phyloP scores from a whole-genome alignment of 2,329 filamentous ascomycete species.

The Truncatella angustata region DNA sequence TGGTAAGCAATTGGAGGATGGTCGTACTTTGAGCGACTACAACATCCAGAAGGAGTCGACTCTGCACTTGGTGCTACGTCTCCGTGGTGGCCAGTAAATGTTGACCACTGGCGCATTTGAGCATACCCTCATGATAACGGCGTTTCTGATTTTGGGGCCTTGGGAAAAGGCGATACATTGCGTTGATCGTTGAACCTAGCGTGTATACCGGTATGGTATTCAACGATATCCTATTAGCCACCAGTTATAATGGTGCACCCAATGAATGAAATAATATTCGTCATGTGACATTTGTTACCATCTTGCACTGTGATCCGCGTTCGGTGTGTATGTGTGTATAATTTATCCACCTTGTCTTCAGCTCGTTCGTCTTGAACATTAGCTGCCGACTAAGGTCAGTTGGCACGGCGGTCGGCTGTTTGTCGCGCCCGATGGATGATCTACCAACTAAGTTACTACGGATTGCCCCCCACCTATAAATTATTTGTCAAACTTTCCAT shows the following conservation, averaged over 20 bases:
- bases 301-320: neutral
- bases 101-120: slow-evolving; percentile 13
- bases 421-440: too few species aligned
- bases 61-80: slow-evolving; percentile 63
- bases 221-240: too few species aligned
- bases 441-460: too few species aligned
- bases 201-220: too few species aligned
- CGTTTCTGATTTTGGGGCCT: slow-evolving; percentile 23
- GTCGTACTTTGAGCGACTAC: slow-evolving; percentile 80
- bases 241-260: slow-evolving; percentile 1
- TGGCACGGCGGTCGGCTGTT: too few species aligned
- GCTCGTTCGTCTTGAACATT: too few species aligned
- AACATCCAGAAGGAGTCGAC: slow-evolving; percentile 83
- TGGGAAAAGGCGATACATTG: neutral
- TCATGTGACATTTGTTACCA: neutral
- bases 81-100: slow-evolving; percentile 43
- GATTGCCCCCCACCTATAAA: neutral
- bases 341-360: too few species aligned
- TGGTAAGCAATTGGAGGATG: slow-evolving; percentile 72
- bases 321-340: too few species aligned
- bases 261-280: neutral
- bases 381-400: too few species aligned
- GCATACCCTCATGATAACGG: slow-evolving; percentile 20
- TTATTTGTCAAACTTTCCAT: neutral
- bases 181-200: too few species aligned